Percentiles rank a stretch among this genome's conserved stretches.
Conservation (phyloP, 2,329 filamentous ascomycete species). For the Shiraia bambusicola region DNA sequence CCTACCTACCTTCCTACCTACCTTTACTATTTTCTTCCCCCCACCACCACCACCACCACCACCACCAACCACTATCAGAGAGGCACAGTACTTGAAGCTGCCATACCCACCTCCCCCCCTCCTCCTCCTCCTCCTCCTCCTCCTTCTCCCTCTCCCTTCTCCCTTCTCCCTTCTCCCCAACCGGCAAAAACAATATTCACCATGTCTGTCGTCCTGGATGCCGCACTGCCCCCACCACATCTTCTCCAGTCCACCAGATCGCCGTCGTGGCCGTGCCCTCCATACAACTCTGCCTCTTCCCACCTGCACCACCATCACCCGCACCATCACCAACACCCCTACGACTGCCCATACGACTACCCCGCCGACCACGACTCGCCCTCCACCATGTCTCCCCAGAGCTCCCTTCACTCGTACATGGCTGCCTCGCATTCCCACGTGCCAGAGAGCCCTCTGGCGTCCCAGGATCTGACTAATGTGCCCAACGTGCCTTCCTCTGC, state of each 20-base stretch:
- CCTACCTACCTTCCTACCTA: too few species aligned
- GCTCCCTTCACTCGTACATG: slow-evolving; percentile 31
- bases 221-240: slow-evolving; percentile 39
- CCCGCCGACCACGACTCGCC: slow-evolving; percentile 31
- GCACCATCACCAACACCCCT: too few species aligned
- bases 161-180: too few species aligned
- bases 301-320: too few species aligned
- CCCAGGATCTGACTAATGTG: slow-evolving; percentile 26
- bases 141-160: too few species aligned
- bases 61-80: too few species aligned
- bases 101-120: slow-evolving; percentile 4
- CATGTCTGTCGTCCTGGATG: slow-evolving; percentile 41
- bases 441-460: slow-evolving; percentile 29
- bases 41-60: too few species aligned
- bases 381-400: slow-evolving; percentile 35
- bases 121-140: slow-evolving; percentile 2
- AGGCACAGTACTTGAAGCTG: slow-evolving; percentile 19
- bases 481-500: slow-evolving; percentile 24
- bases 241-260: slow-evolving; percentile 27
- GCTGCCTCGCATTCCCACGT: too few species aligned
- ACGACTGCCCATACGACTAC: slow-evolving; percentile 28
- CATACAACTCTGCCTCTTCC: too few species aligned
- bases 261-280: slow-evolving; percentile 30
- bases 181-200: slow-evolving; percentile 12
- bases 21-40: too few species aligned